Base-by-base conservation (phyloP, 495 filamentous ascomycete genomes). In the Penicillium canariense region DNA sequence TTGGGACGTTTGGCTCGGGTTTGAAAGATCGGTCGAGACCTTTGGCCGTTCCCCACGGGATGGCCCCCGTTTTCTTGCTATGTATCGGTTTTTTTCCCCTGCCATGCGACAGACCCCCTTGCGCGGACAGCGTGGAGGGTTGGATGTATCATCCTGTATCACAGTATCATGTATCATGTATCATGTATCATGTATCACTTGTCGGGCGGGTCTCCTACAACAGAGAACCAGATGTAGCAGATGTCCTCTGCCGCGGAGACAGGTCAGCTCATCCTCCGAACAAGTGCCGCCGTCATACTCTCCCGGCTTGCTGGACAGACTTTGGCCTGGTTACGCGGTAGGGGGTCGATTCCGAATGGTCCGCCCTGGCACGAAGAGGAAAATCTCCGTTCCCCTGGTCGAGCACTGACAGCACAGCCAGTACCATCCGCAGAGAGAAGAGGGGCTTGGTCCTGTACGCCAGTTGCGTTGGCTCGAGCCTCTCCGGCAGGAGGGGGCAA, bases 331-430 rank as follows among this genome's bases (percentile, higher is more conserved):
- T 66, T 66, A 66, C 60, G 56, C 60, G 44, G 55, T 55, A 59
- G 56, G 56, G 61, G 55, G 49, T 32, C 15, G 11, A 55, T 63
- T 58, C 60, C 60, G 60, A 63, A 60, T 58, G 52, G 52, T 65
- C 60, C 60, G 60, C 44, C 48, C 32, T 40, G 51, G 59, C 48
- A 50, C 48, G 38, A 52, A 52, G 22, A 45, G 23, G 22, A 50
- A 55, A 55, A 48, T 55, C 50, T 59, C 52, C 50, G 17, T 31
- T 32, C 25, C 23, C 31, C 48, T 17, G 14, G 23, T 45, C 23
- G 42, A 44, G 43, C 38, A 42, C 38, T 25, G 38, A 42, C 18
- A 42, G 20, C 20, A 39, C 35, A 39, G 17, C 22, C 36, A 39
- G 17, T 39, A 18, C 20, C 25, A 25, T 12, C 7, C 28, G 7